Evolutionary conservation across 2,329 filamentous ascomycete genomes (phyloP), one percentile per base, ranked within the genome.

Genomic region (Fusarium gaditjirri): DNA sequence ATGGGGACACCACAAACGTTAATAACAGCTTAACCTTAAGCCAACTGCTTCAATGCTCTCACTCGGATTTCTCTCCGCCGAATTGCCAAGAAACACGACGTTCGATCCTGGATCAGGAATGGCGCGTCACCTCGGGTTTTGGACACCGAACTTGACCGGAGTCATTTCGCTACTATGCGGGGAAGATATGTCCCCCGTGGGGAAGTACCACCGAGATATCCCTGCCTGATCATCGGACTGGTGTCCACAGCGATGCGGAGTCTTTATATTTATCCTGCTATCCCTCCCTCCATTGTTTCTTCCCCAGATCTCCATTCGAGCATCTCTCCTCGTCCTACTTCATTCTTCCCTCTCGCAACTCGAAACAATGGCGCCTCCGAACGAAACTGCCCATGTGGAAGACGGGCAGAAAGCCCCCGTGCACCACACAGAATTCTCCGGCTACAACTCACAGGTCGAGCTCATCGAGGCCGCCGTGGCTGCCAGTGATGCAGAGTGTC

Each of bases 391-490:
- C 59, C 56, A 67, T 23, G 52, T 58, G 42, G 72, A 74, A 60
- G 52, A 56, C 39, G 72, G 68, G 23, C 53, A 54, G 23, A 68
- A 71, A 49, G n/a, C 29, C 21, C 54, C 68, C 9, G 65, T 71
- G 21, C 58, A 57, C 17, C 77, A 80, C 47, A 65, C 62, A 36
- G 78, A 80, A 54, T 70, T 78, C 61, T 71, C 71, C 7, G 54
- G 61, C 29, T 70, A 77, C 71, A 71, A 27, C 8, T 58, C 76
- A 7, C 61, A 80, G 44, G 70, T 74, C 33, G 77, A 79, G 19
- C 79, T 80, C 56, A 78, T 81, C 58, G 78, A 81, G 64, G 78
- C 80, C 27, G 80, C 80, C 42, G 76, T 78, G n/a, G 74, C 72
- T 13, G 61, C 72, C 54, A 77, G 71, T 43, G 78, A 80, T 27